Conservation (phyloP, 176 grass and related monocot genomes). For the Carex myosuroides region DNA sequence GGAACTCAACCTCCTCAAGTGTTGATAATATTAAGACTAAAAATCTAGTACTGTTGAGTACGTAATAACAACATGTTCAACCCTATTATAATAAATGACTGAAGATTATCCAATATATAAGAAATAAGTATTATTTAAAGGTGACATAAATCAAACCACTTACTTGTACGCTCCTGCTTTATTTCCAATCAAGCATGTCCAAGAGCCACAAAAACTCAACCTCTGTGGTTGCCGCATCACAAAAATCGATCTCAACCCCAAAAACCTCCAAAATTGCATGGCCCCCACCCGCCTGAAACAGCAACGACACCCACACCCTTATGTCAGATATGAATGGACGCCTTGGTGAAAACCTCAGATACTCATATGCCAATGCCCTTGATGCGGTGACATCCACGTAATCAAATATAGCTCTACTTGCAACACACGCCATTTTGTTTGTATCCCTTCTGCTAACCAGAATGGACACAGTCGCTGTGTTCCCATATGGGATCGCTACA, state of each 20-base stretch:
- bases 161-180: neutral
- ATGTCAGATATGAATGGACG: constrained; percentile 68
- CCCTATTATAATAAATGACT: neutral
- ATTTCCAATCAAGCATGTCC: constrained; percentile 91
- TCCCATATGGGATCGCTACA: constrained; percentile 29
- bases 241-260: constrained; percentile 76
- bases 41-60: neutral
- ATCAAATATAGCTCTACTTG: constrained; percentile 56
- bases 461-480: constrained; percentile 40
- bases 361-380: constrained; percentile 60
- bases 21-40: neutral
- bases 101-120: neutral
- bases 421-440: constrained; percentile 54
- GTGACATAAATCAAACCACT: neutral
- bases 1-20: neutral
- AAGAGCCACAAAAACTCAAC: constrained; percentile 68
- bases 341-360: constrained; percentile 62
- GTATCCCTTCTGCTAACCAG: constrained; percentile 57
- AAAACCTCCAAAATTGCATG: constrained; percentile 47
- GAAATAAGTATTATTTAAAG: neutral
- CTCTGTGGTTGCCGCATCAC: constrained; percentile 55
- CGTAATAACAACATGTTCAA: neutral
- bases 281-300: constrained; percentile 43
- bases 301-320: constrained; percentile 64
- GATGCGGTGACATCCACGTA: constrained; percentile 56